Conservation (phyloP, 2,329 filamentous ascomycete species). For the Geosmithia flava region DNA sequence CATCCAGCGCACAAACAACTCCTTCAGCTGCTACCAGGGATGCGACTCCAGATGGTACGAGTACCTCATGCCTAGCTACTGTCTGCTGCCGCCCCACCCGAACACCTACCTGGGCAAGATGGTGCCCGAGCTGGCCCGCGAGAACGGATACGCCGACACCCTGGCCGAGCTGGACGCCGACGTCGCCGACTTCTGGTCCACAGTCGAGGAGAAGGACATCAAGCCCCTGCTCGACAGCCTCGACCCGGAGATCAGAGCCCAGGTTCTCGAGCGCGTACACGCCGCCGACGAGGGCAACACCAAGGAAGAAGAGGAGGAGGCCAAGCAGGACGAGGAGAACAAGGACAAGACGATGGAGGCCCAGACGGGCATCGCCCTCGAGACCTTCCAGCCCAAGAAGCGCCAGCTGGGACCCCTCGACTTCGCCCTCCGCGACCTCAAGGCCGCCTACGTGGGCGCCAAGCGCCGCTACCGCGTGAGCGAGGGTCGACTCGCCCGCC, state of each 20-base stretch:
- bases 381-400: slow-evolving; percentile 6
- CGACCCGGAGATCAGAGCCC: slow-evolving; percentile 49
- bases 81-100: slow-evolving; percentile 83
- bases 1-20: slow-evolving; percentile 76
- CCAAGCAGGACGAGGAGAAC: slow-evolving; percentile 5
- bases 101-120: slow-evolving; percentile 76
- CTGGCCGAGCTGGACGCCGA: slow-evolving; percentile 62
- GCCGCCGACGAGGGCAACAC: slow-evolving; percentile 13
- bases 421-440: slow-evolving; percentile 59
- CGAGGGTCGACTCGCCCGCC: slow-evolving; percentile 53
- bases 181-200: slow-evolving; percentile 69
- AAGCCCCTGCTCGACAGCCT: slow-evolving; percentile 54
- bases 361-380: slow-evolving; percentile 1
- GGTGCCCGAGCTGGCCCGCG: slow-evolving; percentile 64
- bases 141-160: slow-evolving; percentile 58
- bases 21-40: slow-evolving; percentile 88
- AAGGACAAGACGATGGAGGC: slow-evolving; percentile 9
- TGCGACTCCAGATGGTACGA: slow-evolving; percentile 97
- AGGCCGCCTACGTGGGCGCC: slow-evolving; percentile 67
- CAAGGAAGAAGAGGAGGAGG: slow-evolving; percentile 8
- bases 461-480: slow-evolving; percentile 80
- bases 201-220: slow-evolving; percentile 70
- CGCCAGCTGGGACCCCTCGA: slow-evolving; percentile 40
- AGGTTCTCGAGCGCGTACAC: slow-evolving; percentile 52
- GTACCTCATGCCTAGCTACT: slow-evolving; percentile 89